Percentiles rank a stretch among this genome's conserved stretches.
Conservation (phyloP, 345 rosid species). For the Geranium rotundifolium region DNA sequence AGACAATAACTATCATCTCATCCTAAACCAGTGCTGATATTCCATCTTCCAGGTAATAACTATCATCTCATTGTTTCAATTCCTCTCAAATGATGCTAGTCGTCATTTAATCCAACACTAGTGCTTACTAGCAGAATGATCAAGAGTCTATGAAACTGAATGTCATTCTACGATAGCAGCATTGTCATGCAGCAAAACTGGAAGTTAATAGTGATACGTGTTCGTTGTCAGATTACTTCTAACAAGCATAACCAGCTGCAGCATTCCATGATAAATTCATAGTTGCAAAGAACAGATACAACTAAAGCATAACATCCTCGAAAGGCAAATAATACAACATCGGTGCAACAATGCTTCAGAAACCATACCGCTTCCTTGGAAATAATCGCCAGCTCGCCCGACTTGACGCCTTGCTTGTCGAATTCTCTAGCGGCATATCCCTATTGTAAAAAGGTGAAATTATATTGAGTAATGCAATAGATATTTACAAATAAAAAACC, state of each 20-base stretch:
- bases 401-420: constrained; percentile 64
- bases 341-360: neutral
- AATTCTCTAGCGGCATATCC: constrained; percentile 98
- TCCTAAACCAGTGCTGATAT: too few relatives aligned
- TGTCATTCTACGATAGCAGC: neutral
- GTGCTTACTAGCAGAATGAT: neutral
- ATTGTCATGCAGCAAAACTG: too few relatives aligned
- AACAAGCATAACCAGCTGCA: too few relatives aligned
- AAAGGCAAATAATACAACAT: neutral
- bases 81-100: too few relatives aligned
- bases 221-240: neutral
- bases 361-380: constrained; percentile 78
- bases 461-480: neutral
- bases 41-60: too few relatives aligned
- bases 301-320: neutral
- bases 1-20: too few relatives aligned
- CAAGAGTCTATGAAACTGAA: neutral
- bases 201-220: neutral
- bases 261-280: too few relatives aligned
- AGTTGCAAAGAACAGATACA: neutral
- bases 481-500: neutral
- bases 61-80: too few relatives aligned
- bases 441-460: constrained; percentile 14
- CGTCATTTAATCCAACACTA: too few relatives aligned
- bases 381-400: constrained; percentile 87